Base-by-base conservation (phyloP, 2,329 filamentous ascomycete species). In the Knufia petricola region DNA sequence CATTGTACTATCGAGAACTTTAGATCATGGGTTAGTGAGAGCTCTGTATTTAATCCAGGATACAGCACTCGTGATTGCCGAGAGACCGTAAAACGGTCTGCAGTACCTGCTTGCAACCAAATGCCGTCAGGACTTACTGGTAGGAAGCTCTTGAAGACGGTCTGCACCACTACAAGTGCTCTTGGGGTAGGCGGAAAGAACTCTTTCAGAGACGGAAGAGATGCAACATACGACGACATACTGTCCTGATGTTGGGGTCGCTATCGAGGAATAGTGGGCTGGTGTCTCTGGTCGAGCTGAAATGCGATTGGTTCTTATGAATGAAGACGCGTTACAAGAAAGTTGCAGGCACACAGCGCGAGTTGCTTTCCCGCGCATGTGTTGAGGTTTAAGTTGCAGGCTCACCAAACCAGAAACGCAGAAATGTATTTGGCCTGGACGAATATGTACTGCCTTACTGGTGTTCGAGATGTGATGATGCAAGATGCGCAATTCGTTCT, bases 1-100 rank as follows among this genome's bases (percentile, higher is more conserved):
- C 55, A 58, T 56, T 95, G 48, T 79, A 76, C n/a, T 75, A 69
- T 49, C 82, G 51, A 82, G 84, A 94, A 78, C 95, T 88, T 19
- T 78, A 45, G 1, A 79, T 76, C 38, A 7, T 23, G 3, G 17
- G 45, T 37, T 46, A n/a, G 32, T 23, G 26, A 23, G 19, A 38
- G 10, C 10, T 7, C 12, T 2, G 26, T 9, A 45, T 32, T 10
- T 15, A 10, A 20, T n/a, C n/a, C n/a, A n/a, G n/a, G n/a, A n/a
- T n/a, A n/a, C n/a, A n/a, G n/a, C n/a, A n/a, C n/a, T n/a, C n/a
- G n/a, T n/a, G n/a, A n/a, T n/a, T n/a, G n/a, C n/a, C n/a, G n/a
- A n/a, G n/a, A n/a, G n/a, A n/a, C n/a, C n/a, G n/a, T n/a, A n/a
- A n/a, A n/a, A n/a, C n/a, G n/a, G n/a, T n/a, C n/a, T n/a, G n/a